Percentiles rank a stretch among this genome's conserved stretches.
These are phyloP conservation scores for Bruguiera hainesii DNA, from an alignment of 441 rosid genomes.

Conservation along the genomic window DNA sequence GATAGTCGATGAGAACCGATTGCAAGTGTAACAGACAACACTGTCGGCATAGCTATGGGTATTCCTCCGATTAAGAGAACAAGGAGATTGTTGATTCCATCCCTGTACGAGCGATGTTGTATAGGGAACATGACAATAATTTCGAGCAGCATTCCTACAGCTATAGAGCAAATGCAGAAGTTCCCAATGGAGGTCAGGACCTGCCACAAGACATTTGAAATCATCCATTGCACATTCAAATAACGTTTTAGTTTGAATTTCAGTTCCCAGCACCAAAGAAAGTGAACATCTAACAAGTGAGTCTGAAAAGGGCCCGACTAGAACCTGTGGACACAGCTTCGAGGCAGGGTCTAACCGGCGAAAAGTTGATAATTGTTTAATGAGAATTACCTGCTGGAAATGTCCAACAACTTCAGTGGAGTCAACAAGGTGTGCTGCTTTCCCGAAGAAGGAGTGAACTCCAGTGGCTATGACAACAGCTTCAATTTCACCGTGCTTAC, in stretches of 20 bases:
- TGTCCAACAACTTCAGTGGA: conserved; percentile 74
- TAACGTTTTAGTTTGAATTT: not conserved
- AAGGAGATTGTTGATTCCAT: conserved; percentile 93
- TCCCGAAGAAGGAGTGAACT: conserved; percentile 78
- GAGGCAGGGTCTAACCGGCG: too few relatives aligned
- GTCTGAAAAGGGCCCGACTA: not conserved
- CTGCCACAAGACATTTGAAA: conserved; percentile 35
- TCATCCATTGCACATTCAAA: not conserved
- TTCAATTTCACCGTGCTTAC: conserved; percentile 92
- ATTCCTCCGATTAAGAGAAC: conserved; percentile 96
- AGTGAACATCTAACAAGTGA: not conserved
- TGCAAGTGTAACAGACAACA: conserved; percentile 86
- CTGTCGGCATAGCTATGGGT: conserved; percentile 99
- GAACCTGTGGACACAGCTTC: too few relatives aligned
- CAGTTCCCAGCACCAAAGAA: not conserved
- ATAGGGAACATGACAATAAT: conserved; percentile 90
- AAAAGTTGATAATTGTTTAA: too few relatives aligned
- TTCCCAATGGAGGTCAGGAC: conserved; percentile 91
- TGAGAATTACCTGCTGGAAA: conserved; percentile 66
- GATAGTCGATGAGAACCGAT: conserved; percentile 93
- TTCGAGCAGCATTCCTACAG: conserved; percentile 86
- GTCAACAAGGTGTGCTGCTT: conserved; percentile 84
- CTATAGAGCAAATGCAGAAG: conserved; percentile 97
- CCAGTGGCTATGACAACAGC: conserved; percentile 96
- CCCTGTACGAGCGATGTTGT: conserved; percentile 73